Base-by-base conservation (phyloP, 352 stramenopile genomes). In the Peronospora tabacina region DNA sequence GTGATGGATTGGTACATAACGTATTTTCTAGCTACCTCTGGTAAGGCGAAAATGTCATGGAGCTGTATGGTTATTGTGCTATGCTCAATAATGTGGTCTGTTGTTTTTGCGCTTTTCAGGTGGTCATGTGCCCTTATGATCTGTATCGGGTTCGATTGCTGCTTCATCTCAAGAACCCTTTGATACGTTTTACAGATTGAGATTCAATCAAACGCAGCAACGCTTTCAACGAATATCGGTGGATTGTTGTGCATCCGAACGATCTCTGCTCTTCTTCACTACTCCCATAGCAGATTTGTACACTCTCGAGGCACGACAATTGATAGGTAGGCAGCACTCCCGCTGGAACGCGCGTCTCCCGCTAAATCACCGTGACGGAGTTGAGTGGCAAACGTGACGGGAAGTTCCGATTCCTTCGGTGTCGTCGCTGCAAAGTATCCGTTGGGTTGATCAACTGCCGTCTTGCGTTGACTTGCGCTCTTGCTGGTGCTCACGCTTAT, bases 271-370 rank as follows among this genome's bases (percentile, higher is more conserved):
- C 5, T 15, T 34, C 34, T 5, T 20, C 26, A 13, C 24, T 75
- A 75, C 51, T 74, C 44, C 54, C 73, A 83, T 32, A 85, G 68
- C 30, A 72, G 72, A 30, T 88, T 85, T 9, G 66, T 82, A 46
- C 70, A 63, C 26, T 79, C 71, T 51, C 61, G 69, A 38, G 73
- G 66, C 10, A 86, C 72, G 22, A 88, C 61, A 17, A 89, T 70
- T 1, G 77, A 83, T 24, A 79, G 50, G 28, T 82, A 81, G 1
- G 57, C 57, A 7, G 48, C 49, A 52, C 52, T 70, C 1, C 43
- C 44, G 30, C 52, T 70, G 1, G 56, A 44, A 44, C 52, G 47
- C 5, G 9, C 39, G 5, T 56, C 19, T 49, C 32, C 35, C 16
- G 59, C 47, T 34, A 54, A 47, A 11, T 69, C 37, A 2, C 45